Evolutionary conservation across 2,329 filamentous ascomycete species (phyloP), one percentile per base, ranked within the genome.

Genomic region (Elsinoe arachidis): DNA sequence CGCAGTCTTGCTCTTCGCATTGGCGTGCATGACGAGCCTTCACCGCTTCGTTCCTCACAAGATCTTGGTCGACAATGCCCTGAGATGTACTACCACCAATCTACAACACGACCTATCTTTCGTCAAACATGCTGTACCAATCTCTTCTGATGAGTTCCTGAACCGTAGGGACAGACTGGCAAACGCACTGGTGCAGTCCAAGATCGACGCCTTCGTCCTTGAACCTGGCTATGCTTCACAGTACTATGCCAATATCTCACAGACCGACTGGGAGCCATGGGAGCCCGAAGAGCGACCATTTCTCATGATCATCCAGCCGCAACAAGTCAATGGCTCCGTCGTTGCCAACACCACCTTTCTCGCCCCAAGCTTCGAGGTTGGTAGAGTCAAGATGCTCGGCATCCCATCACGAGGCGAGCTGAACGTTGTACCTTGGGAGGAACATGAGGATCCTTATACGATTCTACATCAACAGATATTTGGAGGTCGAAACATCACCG

Each of bases 211-310:
- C 0, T 85, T 85, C 61, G 71, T 83, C 1, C 71, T 84, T 1
- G 83, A 86, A 64, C 83, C 83, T 1, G 82, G 82, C 1, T 85
- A 83, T 63, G 83, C 80, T 0, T 84, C 85, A 61, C 78, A 81
- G 68, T 83, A 85, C 66, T 85, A 83, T 63, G 81, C 75, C 47
- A 85, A 85, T 63, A 74, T 81, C 41, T 82, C 79, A 0, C 82
- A 85, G 63, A 67, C 66, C 0, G 78, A 84, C 59, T 85, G 82
- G 82, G 81, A 85, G 61, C 77, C 78, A 0, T 85, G 81, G 81
- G 82, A 84, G 72, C 81, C 81, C 0, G 81, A 85, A 63, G 81
- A 85, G 64, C 75, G 81, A 1, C 82, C 82, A 0, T 84, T 85
- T 58, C 66, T 85, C 19, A 84, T 85, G 80, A 63, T 85, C 15